These are phyloP conservation scores for Nothophoma quercina DNA, from an alignment of 2,329 filamentous ascomycete genomes.

Conservation along the genomic window DNA sequence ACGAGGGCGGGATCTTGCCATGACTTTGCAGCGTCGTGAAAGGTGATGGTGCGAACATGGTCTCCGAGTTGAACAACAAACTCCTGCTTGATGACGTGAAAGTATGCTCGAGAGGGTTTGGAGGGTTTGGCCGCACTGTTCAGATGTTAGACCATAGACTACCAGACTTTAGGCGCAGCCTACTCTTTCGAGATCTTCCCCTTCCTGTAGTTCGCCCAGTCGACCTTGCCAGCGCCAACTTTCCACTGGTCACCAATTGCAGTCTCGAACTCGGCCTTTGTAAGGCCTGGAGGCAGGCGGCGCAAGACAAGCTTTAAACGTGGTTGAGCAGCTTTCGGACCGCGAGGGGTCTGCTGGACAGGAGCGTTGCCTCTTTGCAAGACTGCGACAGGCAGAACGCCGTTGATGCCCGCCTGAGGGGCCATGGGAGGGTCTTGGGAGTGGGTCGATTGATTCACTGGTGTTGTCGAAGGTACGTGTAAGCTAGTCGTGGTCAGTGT, in stretches of 20 bases:
- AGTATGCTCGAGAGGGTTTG: conserved; percentile 78
- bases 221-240: conserved; percentile 78
- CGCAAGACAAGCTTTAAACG: conserved; percentile 87
- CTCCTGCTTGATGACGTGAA: conserved; percentile 78
- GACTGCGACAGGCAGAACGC: conserved; percentile 48
- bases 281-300: conserved; percentile 85
- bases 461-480: background rate
- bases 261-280: conserved; percentile 75
- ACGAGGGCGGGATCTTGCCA: conserved; percentile 75
- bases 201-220: conserved; percentile 78
- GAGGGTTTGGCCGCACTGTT: conserved; percentile 75
- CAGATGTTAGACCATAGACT: conserved; percentile 15
- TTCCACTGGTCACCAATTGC: conserved; percentile 84
- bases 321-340: conserved; percentile 57
- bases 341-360: conserved; percentile 40
- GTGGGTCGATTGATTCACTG: background rate
- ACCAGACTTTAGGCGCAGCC: conserved; percentile 39
- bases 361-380: conserved; percentile 48
- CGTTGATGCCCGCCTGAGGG: conserved; percentile 45
- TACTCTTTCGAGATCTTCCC: conserved; percentile 88
- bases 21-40: conserved; percentile 84
- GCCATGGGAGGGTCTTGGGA: conserved; percentile 30
- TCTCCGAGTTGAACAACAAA: conserved; percentile 74
- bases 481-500: conserved; percentile 9
- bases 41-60: conserved; percentile 70